phyloP scores from a whole-genome alignment of 352 stramenopile species.

The Phytophthora fragariaefolia region DNA sequence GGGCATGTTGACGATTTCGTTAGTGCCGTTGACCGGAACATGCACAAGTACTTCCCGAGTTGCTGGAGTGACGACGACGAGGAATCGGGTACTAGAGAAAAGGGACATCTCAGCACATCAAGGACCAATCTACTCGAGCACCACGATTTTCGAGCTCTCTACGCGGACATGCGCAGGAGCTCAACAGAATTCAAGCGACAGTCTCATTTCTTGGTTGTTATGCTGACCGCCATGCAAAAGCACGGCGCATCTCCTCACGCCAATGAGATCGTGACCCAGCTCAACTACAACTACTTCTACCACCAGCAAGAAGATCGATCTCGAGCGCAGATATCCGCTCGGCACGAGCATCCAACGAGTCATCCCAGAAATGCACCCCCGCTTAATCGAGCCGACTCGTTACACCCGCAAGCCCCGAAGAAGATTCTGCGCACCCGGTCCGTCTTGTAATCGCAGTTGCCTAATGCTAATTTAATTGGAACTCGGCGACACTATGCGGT shows the following conservation, averaged over 20 bases:
- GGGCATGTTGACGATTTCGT: slow-evolving; percentile 61
- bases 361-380: not conserved
- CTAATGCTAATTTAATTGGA: slow-evolving; percentile 3
- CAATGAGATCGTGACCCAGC: slow-evolving; percentile 66
- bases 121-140: slow-evolving; percentile 26
- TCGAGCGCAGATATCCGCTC: slow-evolving; percentile 3
- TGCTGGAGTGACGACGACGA: slow-evolving; percentile 3
- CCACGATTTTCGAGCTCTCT: slow-evolving; percentile 33
- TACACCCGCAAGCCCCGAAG: slow-evolving; percentile 21
- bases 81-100: not conserved
- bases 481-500: no score
- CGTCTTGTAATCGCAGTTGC: slow-evolving; percentile 4
- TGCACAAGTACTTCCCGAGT: slow-evolving; percentile 44
- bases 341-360: slow-evolving; percentile 1
- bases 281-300: slow-evolving; percentile 86
- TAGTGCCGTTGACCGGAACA: slow-evolving; percentile 52
- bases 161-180: slow-evolving; percentile 46
- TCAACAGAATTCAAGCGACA: slow-evolving; percentile 68
- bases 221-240: slow-evolving; percentile 78
- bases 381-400: slow-evolving; percentile 26
- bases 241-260: slow-evolving; percentile 73
- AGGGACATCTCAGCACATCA: not conserved
- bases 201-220: slow-evolving; percentile 72
- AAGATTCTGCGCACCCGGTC: slow-evolving; percentile 24
- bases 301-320: slow-evolving; percentile 41